Evolutionary conservation across 2,329 filamentous ascomycete species (phyloP).

Genomic region (Penicillium glabrum): DNA sequence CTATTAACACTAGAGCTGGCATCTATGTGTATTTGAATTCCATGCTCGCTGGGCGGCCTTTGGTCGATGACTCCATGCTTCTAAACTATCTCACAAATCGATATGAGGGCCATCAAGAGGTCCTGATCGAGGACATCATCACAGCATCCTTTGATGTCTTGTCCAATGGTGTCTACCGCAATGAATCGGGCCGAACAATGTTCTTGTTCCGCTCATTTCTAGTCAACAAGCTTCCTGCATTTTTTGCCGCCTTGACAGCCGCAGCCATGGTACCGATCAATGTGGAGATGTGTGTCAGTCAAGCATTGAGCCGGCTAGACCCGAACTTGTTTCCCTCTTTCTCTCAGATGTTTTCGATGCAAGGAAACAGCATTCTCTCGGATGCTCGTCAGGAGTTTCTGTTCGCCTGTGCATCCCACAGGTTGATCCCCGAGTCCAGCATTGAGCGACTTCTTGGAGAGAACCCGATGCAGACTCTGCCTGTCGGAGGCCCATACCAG

Average conservation of each 20-base stretch:
- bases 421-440: conserved; percentile 73
- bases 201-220: conserved; percentile 83
- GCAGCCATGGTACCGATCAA: conserved; percentile 60
- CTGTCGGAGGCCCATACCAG: conserved; percentile 69
- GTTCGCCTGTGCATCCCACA: conserved; percentile 85
- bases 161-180: conserved; percentile 78
- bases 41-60: conserved; percentile 73
- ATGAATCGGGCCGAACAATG: conserved; percentile 59
- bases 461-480: conserved; percentile 75
- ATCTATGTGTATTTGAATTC: conserved; percentile 85
- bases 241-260: conserved; percentile 58
- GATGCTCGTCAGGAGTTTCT: conserved; percentile 80
- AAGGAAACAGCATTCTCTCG: conserved; percentile 58
- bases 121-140: conserved; percentile 77
- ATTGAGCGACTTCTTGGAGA: conserved; percentile 82
- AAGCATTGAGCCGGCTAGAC: conserved; percentile 64
- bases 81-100: conserved; percentile 80
- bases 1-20: conserved; percentile 74
- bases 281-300: conserved; percentile 64
- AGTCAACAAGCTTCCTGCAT: conserved; percentile 67
- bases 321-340: conserved; percentile 64
- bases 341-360: conserved; percentile 64
- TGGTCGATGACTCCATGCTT: conserved; percentile 77
- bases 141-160: conserved; percentile 87
- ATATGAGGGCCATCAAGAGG: conserved; percentile 80